phyloP scores from a whole-genome alignment of 805 yeast genomes.

The Yarrowia divulgata region DNA sequence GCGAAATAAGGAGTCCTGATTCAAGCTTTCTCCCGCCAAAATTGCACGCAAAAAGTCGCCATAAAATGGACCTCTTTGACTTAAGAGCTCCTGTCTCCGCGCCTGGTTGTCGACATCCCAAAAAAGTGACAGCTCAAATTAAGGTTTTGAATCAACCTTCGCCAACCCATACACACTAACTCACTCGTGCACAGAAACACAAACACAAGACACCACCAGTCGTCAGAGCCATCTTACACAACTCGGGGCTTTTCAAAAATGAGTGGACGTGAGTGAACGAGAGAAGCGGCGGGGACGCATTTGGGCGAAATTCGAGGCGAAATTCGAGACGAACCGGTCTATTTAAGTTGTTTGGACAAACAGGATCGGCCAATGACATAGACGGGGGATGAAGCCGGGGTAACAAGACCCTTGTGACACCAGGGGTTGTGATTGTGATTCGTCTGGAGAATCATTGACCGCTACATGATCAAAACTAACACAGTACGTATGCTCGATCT shows the following conservation, averaged over 20 bases:
- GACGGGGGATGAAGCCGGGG: too few relatives aligned
- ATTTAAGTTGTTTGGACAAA: not conserved
- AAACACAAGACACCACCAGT: not conserved
- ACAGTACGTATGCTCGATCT: slow-evolving; percentile 68
- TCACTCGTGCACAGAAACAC: not conserved
- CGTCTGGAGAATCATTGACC: too few relatives aligned
- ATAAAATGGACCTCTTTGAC: not conserved
- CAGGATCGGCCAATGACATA: not conserved
- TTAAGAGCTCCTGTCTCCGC: not conserved
- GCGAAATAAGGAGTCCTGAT: too few relatives aligned
- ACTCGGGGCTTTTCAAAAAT: slow-evolving; percentile 11
- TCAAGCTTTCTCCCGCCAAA: not conserved
- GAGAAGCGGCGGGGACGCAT: not conserved
- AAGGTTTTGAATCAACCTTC: slow-evolving; percentile 24
- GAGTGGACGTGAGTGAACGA: slow-evolving; percentile 36
- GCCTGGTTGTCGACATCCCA: not conserved
- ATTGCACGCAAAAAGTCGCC: not conserved
- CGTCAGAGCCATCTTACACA: slow-evolving; percentile 1
- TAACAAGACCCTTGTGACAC: too few relatives aligned
- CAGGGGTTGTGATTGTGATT: too few relatives aligned
- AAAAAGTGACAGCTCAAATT: slow-evolving; percentile 29
- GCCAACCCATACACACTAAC: slow-evolving; percentile 8
- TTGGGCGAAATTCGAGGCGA: not conserved
- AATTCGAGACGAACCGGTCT: not conserved
- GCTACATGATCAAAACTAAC: not conserved